A percentile compares a stretch with the other conserved stretches of the same genome.
Evolutionary conservation across 371 early-diverging fungal genomes (phyloP).

Genomic region (Syncephalastrum monosporum): DNA sequence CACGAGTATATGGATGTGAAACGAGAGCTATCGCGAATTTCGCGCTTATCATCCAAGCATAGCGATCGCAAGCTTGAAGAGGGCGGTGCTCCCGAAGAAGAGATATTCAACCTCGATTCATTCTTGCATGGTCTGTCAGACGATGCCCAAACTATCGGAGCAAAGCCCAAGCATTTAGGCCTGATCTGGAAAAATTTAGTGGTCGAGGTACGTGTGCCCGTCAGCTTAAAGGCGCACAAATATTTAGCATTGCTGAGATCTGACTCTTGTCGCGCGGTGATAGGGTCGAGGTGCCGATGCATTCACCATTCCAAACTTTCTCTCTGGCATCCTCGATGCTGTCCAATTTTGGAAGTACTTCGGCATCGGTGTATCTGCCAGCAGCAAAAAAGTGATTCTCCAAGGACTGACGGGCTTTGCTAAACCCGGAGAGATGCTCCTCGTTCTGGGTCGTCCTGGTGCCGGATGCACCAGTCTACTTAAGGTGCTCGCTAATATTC

Average conservation of each 20-base stretch:
- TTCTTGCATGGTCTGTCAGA: constrained; percentile 17
- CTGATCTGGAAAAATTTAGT: constrained; percentile 33
- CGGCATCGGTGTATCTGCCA: constrained; percentile 3
- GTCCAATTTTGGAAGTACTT: constrained; percentile 26
- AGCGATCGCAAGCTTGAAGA: constrained; percentile 19
- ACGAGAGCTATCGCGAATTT: constrained; percentile 18
- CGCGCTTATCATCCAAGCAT: constrained; percentile 14
- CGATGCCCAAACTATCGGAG: constrained; percentile 15
- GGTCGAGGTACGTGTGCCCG: constrained; percentile 24
- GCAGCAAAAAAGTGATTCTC: constrained; percentile 32
- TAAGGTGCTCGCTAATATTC: constrained; percentile 63
- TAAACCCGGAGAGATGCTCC: constrained; percentile 66
- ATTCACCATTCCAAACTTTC: constrained; percentile 25
- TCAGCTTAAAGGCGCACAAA: not conserved
- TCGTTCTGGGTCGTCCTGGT: constrained; percentile 70
- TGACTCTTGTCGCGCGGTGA: not conserved
- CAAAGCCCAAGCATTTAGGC: constrained; percentile 31
- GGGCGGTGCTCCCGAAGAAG: constrained; percentile 10
- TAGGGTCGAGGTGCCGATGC: constrained; percentile 39
- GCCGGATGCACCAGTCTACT: constrained; percentile 67
- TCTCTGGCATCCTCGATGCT: not conserved
- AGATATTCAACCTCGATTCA: constrained; percentile 19
- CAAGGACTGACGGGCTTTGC: constrained; percentile 55
- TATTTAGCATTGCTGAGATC: not conserved
- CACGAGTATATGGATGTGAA: constrained; percentile 18